phyloP scores from a whole-genome alignment of 2,329 filamentous ascomycete species.

The Cyphellophora europaea region DNA sequence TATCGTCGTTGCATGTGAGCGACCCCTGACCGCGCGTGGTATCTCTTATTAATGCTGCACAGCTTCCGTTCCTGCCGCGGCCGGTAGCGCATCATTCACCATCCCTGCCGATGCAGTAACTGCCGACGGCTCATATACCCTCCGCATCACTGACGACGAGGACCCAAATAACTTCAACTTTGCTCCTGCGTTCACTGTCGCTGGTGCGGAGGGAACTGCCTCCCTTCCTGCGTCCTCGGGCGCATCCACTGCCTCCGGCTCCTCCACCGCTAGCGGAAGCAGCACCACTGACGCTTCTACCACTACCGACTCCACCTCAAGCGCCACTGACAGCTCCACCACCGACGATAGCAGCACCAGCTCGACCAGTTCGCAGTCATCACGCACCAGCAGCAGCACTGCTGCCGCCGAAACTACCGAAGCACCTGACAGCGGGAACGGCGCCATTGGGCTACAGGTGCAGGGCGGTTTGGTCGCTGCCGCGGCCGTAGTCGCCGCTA shows the following conservation, averaged over 20 bases:
- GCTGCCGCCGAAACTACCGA: constrained; percentile 21
- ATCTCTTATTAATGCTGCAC: constrained; percentile 2
- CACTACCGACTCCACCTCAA: constrained; percentile 15
- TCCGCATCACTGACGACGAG: constrained; percentile 42
- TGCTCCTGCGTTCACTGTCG: constrained; percentile 41
- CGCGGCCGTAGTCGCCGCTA: constrained; percentile 24
- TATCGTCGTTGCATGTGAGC: constrained; percentile 34
- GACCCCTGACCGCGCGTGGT: not conserved
- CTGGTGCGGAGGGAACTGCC: constrained; percentile 33
- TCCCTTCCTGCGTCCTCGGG: constrained; percentile 21
- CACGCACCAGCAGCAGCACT: constrained; percentile 6
- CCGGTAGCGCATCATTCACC: constrained; percentile 39
- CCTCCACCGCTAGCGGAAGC: constrained; percentile 9
- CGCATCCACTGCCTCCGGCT: constrained; percentile 21
- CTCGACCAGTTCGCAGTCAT: constrained; percentile 7
- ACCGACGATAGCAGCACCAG: constrained; percentile 11
- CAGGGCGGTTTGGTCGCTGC: constrained; percentile 27
- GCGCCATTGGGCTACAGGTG: constrained; percentile 22
- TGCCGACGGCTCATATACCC: constrained; percentile 38
- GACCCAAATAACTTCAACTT: constrained; percentile 40
- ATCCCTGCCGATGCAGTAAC: constrained; percentile 31
- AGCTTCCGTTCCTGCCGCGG: constrained; percentile 39
- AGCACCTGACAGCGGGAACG: constrained; percentile 24
- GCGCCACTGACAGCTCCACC: constrained; percentile 2
- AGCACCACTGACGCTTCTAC: constrained; percentile 18